A percentile compares a stretch with the other conserved stretches of the same genome.
These are phyloP conservation scores for Leishmania major DNA, from an alignment of 208 protist species.

Conservation along the genomic window DNA sequence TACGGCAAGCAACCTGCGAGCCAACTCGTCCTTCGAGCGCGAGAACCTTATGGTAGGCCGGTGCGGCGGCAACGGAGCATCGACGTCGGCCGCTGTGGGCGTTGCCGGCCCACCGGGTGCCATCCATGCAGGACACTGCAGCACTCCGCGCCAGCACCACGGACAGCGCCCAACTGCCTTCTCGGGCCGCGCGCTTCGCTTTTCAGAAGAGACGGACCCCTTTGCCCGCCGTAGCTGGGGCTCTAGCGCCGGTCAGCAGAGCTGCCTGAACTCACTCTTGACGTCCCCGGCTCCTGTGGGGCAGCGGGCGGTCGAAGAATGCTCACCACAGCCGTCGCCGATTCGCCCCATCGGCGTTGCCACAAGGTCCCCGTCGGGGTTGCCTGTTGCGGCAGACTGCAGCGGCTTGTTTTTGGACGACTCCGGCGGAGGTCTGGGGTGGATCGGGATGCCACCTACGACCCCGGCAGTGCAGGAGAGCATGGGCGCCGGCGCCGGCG, in stretches of 20 bases:
- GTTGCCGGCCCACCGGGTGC: background rate
- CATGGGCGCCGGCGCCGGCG: background rate
- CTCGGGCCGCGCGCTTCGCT: conserved; percentile 23
- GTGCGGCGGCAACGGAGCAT: background rate
- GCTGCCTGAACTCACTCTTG: conserved; percentile 28
- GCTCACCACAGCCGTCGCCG: conserved; percentile 30
- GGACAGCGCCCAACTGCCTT: conserved; percentile 13
- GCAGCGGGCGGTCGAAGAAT: conserved; percentile 13
- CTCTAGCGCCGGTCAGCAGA: conserved; percentile 26
- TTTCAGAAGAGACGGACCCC: conserved; percentile 31
- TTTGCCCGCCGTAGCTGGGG: conserved; percentile 25
- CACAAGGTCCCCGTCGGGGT: conserved; percentile 21
- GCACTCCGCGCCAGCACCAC: conserved; percentile 19
- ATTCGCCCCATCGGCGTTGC: conserved; percentile 9
- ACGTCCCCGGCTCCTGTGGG: conserved; percentile 21
- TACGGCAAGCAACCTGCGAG: conserved; percentile 33
- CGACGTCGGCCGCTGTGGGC: background rate
- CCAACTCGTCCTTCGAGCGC: conserved; percentile 30
- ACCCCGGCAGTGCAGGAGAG: background rate
- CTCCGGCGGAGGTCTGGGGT: conserved; percentile 16
- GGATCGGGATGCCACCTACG: conserved; percentile 4
- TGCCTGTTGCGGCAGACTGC: conserved; percentile 20
- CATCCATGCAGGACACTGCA: conserved; percentile 6
- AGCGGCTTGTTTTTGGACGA: conserved; percentile 22
- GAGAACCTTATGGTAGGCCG: background rate